phyloP scores from a whole-genome alignment of 208 protist species.

The Trypanosoma mega region DNA sequence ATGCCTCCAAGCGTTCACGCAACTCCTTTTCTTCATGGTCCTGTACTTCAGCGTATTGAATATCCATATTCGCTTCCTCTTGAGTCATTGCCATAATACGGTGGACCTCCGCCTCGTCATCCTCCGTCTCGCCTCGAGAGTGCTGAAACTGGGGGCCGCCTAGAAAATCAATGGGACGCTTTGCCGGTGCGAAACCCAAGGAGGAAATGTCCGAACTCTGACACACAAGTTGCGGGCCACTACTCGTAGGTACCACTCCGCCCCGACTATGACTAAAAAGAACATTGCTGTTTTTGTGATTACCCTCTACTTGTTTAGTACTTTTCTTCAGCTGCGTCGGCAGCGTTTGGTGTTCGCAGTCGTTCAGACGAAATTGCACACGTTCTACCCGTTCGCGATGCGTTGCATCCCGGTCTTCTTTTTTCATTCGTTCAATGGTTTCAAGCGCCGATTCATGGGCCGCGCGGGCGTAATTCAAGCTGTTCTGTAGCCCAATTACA shows the following conservation, averaged over 20 bases:
- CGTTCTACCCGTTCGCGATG: slow-evolving; percentile 36
- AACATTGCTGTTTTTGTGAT: neutral
- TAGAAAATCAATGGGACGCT: slow-evolving; percentile 54
- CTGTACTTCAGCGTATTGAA: slow-evolving; percentile 44
- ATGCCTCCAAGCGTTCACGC: slow-evolving; percentile 43
- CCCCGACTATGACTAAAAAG: no score
- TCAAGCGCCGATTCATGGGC: slow-evolving; percentile 49
- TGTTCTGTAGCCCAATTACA: slow-evolving; percentile 38
- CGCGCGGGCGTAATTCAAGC: slow-evolving; percentile 37
- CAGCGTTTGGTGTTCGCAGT: neutral
- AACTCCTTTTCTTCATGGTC: slow-evolving; percentile 52
- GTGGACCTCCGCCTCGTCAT: slow-evolving; percentile 47
- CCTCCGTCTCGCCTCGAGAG: slow-evolving; percentile 14
- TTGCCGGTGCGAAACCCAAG: slow-evolving; percentile 39
- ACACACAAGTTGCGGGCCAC: slow-evolving; percentile 58
- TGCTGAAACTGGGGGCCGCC: slow-evolving; percentile 26
- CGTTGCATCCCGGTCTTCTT: slow-evolving; percentile 39
- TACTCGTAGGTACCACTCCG: slow-evolving; percentile 36
- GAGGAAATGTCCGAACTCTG: slow-evolving; percentile 79
- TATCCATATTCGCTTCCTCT: slow-evolving; percentile 51
- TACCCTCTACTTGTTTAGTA: neutral
- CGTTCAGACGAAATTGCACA: slow-evolving; percentile 19
- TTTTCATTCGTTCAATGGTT: slow-evolving; percentile 35
- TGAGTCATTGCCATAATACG: slow-evolving; percentile 38
- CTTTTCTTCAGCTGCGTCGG: neutral